Conservation (phyloP, 1,284 basidiomycete species). For the Ustilago nuda region DNA sequence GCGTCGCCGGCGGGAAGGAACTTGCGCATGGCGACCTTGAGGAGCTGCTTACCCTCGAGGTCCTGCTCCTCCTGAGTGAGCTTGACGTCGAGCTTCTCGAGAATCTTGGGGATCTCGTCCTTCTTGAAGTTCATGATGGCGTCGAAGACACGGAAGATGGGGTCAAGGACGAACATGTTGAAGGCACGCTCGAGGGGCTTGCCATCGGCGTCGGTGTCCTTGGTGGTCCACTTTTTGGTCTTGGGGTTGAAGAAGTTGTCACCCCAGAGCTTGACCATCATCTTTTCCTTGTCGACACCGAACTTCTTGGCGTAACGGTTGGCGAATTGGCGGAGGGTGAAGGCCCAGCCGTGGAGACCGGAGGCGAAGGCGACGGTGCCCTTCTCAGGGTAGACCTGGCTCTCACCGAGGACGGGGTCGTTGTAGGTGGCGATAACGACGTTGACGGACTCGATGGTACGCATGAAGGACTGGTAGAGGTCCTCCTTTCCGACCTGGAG, state of each 20-base stretch:
- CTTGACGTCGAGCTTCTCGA: slow-evolving; percentile 97
- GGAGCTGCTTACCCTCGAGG: slow-evolving; percentile 93
- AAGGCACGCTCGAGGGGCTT: slow-evolving; percentile 79
- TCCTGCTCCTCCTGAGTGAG: slow-evolving; percentile 91
- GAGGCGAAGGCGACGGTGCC: slow-evolving; percentile 99
- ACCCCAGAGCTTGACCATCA: slow-evolving; percentile 98
- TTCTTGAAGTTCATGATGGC: slow-evolving; percentile 99
- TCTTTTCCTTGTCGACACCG: slow-evolving; percentile 98
- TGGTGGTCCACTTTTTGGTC: slow-evolving; percentile 96
- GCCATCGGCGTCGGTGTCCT: slow-evolving; percentile 81
- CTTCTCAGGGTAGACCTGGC: slow-evolving; percentile 98
- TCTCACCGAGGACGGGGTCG: slow-evolving; percentile 93
- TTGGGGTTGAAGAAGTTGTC: slow-evolving; percentile 99
- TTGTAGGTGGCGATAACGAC: slow-evolving; percentile 99
- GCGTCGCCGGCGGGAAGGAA: slow-evolving; percentile 99
- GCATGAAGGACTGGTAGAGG: slow-evolving; percentile 96
- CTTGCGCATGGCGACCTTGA: slow-evolving; percentile 99
- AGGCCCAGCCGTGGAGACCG: slow-evolving; percentile 99
- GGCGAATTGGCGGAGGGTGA: slow-evolving; percentile 98
- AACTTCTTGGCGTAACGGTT: slow-evolving; percentile 97
- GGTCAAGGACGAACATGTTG: slow-evolving; percentile 91
- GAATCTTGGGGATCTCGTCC: slow-evolving; percentile 83
- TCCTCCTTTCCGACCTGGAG: slow-evolving; percentile 97
- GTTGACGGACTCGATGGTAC: slow-evolving; percentile 98
- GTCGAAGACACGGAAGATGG: slow-evolving; percentile 99